Evolutionary conservation across 345 rosid genomes (phyloP).

Genomic region (Melaleuca alternifolia): DNA sequence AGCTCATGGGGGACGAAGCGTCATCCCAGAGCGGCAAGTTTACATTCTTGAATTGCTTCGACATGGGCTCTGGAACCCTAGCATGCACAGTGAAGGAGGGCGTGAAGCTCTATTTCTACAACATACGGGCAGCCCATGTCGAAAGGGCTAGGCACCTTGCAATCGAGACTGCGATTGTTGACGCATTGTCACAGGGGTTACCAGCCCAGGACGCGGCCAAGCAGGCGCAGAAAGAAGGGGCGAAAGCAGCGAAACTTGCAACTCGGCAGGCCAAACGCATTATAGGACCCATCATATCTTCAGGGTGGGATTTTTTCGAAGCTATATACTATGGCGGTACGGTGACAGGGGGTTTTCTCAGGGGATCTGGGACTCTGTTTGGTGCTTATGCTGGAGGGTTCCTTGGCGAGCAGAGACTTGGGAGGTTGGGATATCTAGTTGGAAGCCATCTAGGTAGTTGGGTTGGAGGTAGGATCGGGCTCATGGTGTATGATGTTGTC

Average conservation of each 20-base stretch:
- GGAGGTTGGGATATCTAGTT: conserved; percentile 76
- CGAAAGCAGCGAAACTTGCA: conserved; percentile 80
- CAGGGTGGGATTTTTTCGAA: conserved; percentile 97
- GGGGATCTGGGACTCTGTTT: conserved; percentile 77
- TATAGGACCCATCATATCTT: conserved; percentile 82
- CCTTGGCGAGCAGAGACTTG: conserved; percentile 67
- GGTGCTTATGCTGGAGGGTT: conserved; percentile 89
- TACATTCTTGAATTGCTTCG: conserved; percentile 77
- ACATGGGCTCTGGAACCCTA: conserved; percentile 74
- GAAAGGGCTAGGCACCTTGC: conserved; percentile 57
- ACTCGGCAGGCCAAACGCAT: conserved; percentile 65
- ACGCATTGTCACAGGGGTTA: conserved; percentile 55
- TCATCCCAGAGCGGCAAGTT: conserved; percentile 92
- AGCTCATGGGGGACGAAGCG: conserved; percentile 63
- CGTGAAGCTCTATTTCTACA: conserved; percentile 77
- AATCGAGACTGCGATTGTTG: conserved; percentile 54
- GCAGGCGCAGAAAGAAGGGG: conserved; percentile 67
- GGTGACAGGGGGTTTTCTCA: conserved; percentile 68
- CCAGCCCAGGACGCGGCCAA: conserved; percentile 57
- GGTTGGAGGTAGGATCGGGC: conserved; percentile 89
- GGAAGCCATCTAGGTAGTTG: conserved; percentile 95
- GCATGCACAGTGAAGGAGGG: conserved; percentile 89
- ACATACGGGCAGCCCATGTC: conserved; percentile 68
- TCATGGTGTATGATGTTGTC: conserved; percentile 83
- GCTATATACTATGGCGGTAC: conserved; percentile 89